These are phyloP conservation scores for Fusarium nematophilum DNA, from an alignment of 2,329 filamentous ascomycete genomes.

Conservation along the genomic window DNA sequence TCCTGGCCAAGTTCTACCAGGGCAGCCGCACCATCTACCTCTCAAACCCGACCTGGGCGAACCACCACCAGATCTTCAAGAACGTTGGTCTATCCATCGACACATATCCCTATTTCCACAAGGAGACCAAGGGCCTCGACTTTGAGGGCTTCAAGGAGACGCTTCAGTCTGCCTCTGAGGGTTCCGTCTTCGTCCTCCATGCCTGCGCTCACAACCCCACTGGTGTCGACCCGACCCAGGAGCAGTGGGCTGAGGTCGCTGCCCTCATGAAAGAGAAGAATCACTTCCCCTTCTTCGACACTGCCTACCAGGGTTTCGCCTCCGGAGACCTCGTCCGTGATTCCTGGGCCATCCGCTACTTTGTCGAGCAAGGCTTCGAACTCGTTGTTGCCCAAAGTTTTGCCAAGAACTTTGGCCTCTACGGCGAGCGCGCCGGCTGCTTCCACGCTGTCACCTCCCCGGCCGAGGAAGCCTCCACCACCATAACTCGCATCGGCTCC, in stretches of 20 bases:
- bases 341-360: constrained; percentile 93
- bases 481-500: constrained; percentile 76
- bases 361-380: constrained; percentile 91
- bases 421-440: constrained; percentile 94
- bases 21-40: constrained; percentile 84
- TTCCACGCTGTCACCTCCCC: constrained; percentile 92
- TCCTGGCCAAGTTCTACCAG: constrained; percentile 91
- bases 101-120: constrained; percentile 93
- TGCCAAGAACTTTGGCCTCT: constrained; percentile 98
- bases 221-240: constrained; percentile 91
- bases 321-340: constrained; percentile 88
- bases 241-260: constrained; percentile 95
- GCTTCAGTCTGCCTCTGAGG: constrained; percentile 76
- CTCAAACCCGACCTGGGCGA: constrained; percentile 96
- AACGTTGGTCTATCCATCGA: constrained; percentile 85
- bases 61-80: constrained; percentile 98
- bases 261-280: constrained; percentile 78
- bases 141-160: constrained; percentile 86
- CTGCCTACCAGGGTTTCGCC: constrained; percentile 96
- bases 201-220: constrained; percentile 98
- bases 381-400: constrained; percentile 92
- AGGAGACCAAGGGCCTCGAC: constrained; percentile 89
- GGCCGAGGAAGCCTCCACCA: constrained; percentile 71
- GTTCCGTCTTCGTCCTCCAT: constrained; percentile 90
- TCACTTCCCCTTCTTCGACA: constrained; percentile 99